These are phyloP conservation scores for Cryphonectria japonica DNA, from an alignment of 2,329 filamentous ascomycete genomes.

Conservation along the genomic window DNA sequence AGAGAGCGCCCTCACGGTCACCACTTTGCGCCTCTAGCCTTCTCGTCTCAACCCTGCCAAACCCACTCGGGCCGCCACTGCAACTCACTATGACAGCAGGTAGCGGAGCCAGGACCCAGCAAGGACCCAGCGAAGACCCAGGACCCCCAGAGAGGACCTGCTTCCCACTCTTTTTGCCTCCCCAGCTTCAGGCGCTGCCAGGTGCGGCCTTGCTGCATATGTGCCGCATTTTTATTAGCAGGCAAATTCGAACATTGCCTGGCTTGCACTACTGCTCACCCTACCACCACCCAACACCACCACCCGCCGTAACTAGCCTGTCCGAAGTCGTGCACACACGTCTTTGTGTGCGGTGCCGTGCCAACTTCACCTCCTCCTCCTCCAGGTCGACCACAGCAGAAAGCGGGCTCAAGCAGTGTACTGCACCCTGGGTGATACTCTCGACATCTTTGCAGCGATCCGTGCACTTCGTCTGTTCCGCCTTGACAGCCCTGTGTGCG, in stretches of 20 bases:
- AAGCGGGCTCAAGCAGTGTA: not conserved
- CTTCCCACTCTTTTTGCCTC: conserved; percentile 4
- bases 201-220: not conserved
- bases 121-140: not conserved
- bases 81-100: not conserved
- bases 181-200: not conserved
- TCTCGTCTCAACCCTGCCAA: not conserved
- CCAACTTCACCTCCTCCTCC: not conserved
- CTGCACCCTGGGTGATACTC: not conserved
- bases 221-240: not conserved
- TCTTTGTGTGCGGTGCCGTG: not conserved
- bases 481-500: not conserved
- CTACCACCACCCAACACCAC: not conserved
- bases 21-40: not conserved
- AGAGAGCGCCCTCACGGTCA: not conserved
- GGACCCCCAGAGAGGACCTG: not conserved
- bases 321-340: not conserved
- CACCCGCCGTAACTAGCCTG: not conserved
- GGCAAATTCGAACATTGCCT: not conserved
- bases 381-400: not conserved
- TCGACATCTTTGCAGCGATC: not conserved
- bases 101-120: not conserved
- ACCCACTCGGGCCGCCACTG: not conserved
- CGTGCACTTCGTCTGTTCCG: not conserved
- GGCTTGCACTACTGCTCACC: not conserved